Base-by-base conservation (phyloP, 1,284 basidiomycete genomes). In the Ceratobasidium sp. region DNA sequence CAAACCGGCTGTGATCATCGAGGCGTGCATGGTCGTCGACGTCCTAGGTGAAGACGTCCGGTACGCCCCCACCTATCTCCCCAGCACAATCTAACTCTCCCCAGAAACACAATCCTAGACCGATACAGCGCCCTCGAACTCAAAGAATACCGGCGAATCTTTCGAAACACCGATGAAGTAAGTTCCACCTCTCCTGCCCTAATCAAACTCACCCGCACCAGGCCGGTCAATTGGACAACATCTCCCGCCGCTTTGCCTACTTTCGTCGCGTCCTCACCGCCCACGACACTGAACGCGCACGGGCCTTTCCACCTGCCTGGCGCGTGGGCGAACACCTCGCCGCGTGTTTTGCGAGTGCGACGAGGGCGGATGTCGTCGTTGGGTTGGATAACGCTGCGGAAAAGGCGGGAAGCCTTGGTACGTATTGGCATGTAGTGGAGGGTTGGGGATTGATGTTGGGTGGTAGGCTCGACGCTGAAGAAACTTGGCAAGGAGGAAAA, bases 141-240 rank as follows among this genome's bases (percentile, higher is more conserved):
- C 34, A 93, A 94, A 76, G 97, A 99, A 78, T 99, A 99, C 77
- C 89, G 96, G 12, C 89, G 96, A 17, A 96, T 99, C 76, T 99
- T 99, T 80, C 88, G 92, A 71, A 85, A 90, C 2, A 89, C 88
- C 0, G 94, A 96, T 75, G 95, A 98, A 79, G 91, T 78, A 42
- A 31, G 75, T 62, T 53, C 45, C 47, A 8, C 47, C n/a, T 35
- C 50, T 69, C 52, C 22, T 42, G 20, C 6, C 40, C 25, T 42
- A 54, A 54, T 62, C 20, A 25, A 34, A 38, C 35, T 40, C n/a
- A 47, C 43, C 22, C n/a, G 29, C 47, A 12, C 1, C 62, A 80
- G 79, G 86, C 97, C 0, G 97, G 96, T 0, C 94, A 98, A 77
- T 83, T 99, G 50, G 97, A 99, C 79, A 99, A 99, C 73, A 86